Evolutionary conservation across 177 flowering plant species (phyloP).

Genomic region (Vitis hybrid): DNA sequence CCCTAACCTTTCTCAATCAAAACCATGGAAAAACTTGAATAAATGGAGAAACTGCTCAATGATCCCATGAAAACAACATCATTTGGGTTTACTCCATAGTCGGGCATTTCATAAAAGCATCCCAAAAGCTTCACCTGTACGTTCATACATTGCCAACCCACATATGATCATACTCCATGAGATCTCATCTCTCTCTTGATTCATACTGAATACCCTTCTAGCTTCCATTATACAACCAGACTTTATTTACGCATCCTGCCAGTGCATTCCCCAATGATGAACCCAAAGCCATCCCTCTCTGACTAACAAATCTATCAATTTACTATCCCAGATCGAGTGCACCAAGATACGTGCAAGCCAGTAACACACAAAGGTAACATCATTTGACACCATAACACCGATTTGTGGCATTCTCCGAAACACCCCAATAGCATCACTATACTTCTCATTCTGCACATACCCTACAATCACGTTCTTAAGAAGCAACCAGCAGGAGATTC

Average conservation of each 20-base stretch:
- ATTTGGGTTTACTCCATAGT: neutral
- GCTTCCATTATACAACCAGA: slow-evolving; percentile 14
- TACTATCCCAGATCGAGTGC: slow-evolving; percentile 20
- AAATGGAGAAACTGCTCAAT: neutral
- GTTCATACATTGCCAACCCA: slow-evolving; percentile 6
- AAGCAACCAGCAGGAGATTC: too few species aligned
- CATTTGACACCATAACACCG: slow-evolving; percentile 13
- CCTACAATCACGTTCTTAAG: slow-evolving; percentile 45
- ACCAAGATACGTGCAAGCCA: slow-evolving; percentile 22
- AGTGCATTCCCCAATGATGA: slow-evolving; percentile 2
- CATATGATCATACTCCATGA: slow-evolving; percentile 12
- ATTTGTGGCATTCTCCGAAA: slow-evolving; percentile 44
- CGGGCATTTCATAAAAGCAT: neutral
- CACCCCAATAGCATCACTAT: slow-evolving; percentile 41
- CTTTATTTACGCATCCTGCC: slow-evolving; percentile 34
- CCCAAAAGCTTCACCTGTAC: neutral
- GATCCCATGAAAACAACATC: slow-evolving; percentile 7
- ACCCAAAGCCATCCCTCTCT: slow-evolving; percentile 40
- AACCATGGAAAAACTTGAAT: neutral
- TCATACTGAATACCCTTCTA: neutral
- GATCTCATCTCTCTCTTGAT: slow-evolving; percentile 2
- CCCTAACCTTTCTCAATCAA: slow-evolving; percentile 23
- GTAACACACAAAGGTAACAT: slow-evolving; percentile 16
- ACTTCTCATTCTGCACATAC: slow-evolving; percentile 37
- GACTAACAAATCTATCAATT: slow-evolving; percentile 32